Base-by-base conservation (phyloP, 1,284 basidiomycete species). In the Tremellales sp. region DNA sequence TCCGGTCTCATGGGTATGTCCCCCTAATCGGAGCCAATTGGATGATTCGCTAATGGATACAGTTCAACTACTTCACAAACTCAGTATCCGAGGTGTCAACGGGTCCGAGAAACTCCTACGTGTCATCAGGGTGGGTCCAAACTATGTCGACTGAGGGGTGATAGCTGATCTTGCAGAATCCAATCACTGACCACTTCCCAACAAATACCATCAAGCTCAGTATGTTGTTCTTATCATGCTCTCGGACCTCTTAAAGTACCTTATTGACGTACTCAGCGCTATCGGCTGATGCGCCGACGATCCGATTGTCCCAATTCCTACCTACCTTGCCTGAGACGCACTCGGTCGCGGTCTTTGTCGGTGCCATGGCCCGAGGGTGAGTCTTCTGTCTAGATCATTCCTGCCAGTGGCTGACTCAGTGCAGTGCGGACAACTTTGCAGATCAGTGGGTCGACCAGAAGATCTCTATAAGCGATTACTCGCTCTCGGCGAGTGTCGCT, bases 51-150 rank as follows among this genome's bases (percentile, higher is more conserved):
- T 41, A 4, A 35, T 19, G 15, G 26, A 4, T 29, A 23, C 67
- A 94, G 94, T 99, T 2, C 94, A 99, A 84, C 81, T 99, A 2
- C 80, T 99, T 10, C 96, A 98, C 77, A 93, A 91, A 65, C 81
- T 98, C 24, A 89, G 85, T 48, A 99, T 99, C 62, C 82, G 94
- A 45, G 90, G 90, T 39, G 91, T 96, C 41, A 94, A 96, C 65
- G 94, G 94, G 0, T 87, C 89, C 3, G 94, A 99, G 74, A 97
- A 97, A 74, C 78, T 99, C 13, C 81, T 99, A 50, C 91, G 94
- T 71, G 93, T 98, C 40, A 89, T 99, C 81, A 94, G 93, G 75
- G 83, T 82, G 56, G 57, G 8, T 39, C 48, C 49, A 62, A 17
- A 54, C 8, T 15, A 40, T 26, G 17, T 19, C 13, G 25, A 11